phyloP scores from a whole-genome alignment of 2,329 filamentous ascomycete species.

The Fusarium sacchari region DNA sequence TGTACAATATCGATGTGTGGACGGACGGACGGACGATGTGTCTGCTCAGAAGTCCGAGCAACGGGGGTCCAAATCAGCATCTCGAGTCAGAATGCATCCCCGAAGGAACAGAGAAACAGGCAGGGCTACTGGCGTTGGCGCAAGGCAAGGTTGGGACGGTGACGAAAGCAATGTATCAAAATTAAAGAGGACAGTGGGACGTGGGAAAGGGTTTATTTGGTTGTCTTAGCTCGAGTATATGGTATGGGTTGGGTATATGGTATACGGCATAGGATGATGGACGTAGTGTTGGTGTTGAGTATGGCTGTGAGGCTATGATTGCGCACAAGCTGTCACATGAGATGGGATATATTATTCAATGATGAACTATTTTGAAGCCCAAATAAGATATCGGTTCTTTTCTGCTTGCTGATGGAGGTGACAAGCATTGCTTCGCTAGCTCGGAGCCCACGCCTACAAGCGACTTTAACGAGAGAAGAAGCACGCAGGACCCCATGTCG shows the following conservation, averaged over 20 bases:
- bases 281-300: constrained; percentile 13
- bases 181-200: constrained; percentile 34
- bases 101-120: constrained; percentile 20
- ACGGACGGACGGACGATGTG: not conserved
- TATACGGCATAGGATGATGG: constrained; percentile 27
- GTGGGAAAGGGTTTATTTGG: constrained; percentile 32
- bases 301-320: constrained; percentile 23
- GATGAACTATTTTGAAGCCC: constrained; percentile 23
- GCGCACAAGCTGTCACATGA: constrained; percentile 18
- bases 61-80: constrained; percentile 14
- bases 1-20: constrained; percentile 40
- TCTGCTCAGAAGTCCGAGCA: not conserved
- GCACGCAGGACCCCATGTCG: not conserved
- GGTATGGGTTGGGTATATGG: constrained; percentile 39
- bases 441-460: not conserved
- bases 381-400: not conserved
- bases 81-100: constrained; percentile 26
- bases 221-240: constrained; percentile 39
- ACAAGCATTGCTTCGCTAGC: not conserved
- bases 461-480: not conserved
- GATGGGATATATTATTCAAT: constrained; percentile 30
- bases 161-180: constrained; percentile 43
- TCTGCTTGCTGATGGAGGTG: not conserved
- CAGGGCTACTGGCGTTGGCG: constrained; percentile 42
- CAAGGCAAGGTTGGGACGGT: constrained; percentile 35